Conservation (phyloP, 306 rosid genomes). For the Quercus dentata region DNA sequence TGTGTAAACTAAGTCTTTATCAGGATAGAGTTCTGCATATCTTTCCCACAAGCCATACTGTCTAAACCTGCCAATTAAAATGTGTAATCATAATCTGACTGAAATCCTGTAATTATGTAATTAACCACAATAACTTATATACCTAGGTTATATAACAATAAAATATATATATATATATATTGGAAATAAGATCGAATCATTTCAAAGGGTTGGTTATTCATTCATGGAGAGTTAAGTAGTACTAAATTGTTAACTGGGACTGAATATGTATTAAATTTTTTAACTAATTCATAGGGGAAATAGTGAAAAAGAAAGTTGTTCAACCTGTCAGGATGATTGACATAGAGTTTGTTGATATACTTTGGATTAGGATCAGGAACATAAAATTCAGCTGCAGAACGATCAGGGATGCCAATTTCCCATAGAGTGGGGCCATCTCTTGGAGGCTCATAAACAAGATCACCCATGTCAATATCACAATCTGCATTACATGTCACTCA, state of each 20-base stretch:
- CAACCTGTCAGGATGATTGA: slow-evolving; percentile 83
- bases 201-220: too few species aligned
- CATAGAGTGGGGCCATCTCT: slow-evolving; percentile 86
- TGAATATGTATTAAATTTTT: too few species aligned
- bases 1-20: slow-evolving; percentile 62
- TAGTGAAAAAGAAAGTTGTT: background rate
- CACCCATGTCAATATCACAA: slow-evolving; percentile 53
- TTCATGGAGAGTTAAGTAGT: too few species aligned
- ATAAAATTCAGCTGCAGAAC: slow-evolving; percentile 79
- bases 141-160: background rate
- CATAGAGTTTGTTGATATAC: slow-evolving; percentile 69
- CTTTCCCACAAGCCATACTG: slow-evolving; percentile 96
- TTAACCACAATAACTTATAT: too few species aligned
- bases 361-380: slow-evolving; percentile 80
- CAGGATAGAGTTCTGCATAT: slow-evolving; percentile 78
- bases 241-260: too few species aligned
- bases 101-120: too few species aligned
- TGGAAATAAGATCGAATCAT: too few species aligned
- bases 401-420: slow-evolving; percentile 96
- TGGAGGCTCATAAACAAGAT: slow-evolving; percentile 64
- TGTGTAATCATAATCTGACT: too few species aligned
- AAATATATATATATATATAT: background rate
- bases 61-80: slow-evolving; percentile 54
- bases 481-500: slow-evolving; percentile 34
- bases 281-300: too few species aligned